Base-by-base conservation (phyloP, 257 asterid species). In the Salvia miltiorrhiza region DNA sequence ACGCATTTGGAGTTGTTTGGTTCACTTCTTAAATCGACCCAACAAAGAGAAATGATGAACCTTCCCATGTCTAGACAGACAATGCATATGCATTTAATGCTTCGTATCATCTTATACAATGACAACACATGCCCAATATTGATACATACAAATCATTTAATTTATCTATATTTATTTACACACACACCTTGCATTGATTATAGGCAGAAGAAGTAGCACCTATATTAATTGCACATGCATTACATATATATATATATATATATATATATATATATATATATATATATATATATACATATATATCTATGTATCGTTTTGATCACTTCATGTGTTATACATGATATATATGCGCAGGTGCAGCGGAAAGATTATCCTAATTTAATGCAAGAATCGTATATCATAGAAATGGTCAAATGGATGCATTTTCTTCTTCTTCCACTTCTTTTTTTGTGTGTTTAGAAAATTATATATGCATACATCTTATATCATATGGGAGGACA, bases 21-120 rank as follows among this genome's bases (percentile, higher is more conserved):
- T 17, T 17, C 3, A 45, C 10, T 45, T n/a, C 23, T 19, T 14
- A 41, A 33, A 11, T 66, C 62, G 72, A 80, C 75, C 70, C 77
- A 73, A 76, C 61, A 45, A 33, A 52, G 69, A 50, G 67, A 75
- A 76, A 11, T 39, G 68, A 6, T 39, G 65, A 68, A 73, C 21
- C 28, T 16, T 76, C 73, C 64, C 69, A 75, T 78, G 79, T 65
- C 50, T 70, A 65, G 53, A 5, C 21, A n/a, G 28, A 44, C 73
- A 14, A 71, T 73, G 82, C 63, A 74, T 48, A 56, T 62, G 61
- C 78, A 82, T 50, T 76, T 1, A 73, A 76, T 73, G 79, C 33
- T 33, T 23, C 65, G 30, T 21, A 57, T 58, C 50, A 55, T 65
- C 35, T 7, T 24, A 44, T 47, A 24, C 32, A 48, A 73, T 23